Conservation (phyloP, 441 rosid species). For the Gossypium gossypioides region DNA sequence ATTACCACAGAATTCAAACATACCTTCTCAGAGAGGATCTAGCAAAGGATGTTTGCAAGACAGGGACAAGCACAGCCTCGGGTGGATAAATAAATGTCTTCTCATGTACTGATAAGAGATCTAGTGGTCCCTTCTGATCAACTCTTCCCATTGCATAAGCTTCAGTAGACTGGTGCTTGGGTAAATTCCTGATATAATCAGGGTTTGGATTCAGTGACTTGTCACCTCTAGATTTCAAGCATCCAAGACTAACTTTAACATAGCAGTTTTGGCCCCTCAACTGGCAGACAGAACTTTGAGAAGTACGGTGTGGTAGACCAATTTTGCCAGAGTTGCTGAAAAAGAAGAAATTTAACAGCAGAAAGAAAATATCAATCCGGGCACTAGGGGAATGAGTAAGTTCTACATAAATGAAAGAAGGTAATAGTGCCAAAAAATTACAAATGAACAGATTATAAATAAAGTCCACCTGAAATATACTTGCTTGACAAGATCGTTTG, state of each 20-base stretch:
- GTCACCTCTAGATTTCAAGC: conserved; percentile 43
- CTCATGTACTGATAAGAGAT: conserved; percentile 35
- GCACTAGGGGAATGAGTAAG: neutral
- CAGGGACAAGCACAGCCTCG: conserved; percentile 91
- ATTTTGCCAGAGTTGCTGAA: conserved; percentile 58
- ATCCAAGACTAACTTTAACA: conserved; percentile 85
- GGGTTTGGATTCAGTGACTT: conserved; percentile 39
- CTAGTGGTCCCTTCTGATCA: conserved; percentile 47
- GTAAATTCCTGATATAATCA: conserved; percentile 34
- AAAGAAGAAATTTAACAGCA: conserved; percentile 15
- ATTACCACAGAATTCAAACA: conserved; percentile 11
- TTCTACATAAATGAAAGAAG: neutral
- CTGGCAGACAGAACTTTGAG: conserved; percentile 53
- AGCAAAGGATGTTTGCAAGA: conserved; percentile 76
- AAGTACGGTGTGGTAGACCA: conserved; percentile 62
- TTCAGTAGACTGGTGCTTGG: conserved; percentile 56
- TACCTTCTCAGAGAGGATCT: conserved; percentile 89
- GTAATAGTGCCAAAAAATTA: neutral
- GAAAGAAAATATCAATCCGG: conserved; percentile 19
- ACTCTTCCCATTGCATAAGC: conserved; percentile 48
- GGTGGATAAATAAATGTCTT: conserved; percentile 81
- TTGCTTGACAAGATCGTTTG: conserved; percentile 93
- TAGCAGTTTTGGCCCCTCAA: conserved; percentile 63
- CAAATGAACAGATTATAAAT: conserved; percentile 4
- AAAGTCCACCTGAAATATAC: conserved; percentile 61